Percentiles rank a stretch among this genome's conserved stretches.
These are phyloP conservation scores for Neurospora tetrasperma DNA, from an alignment of 495 filamentous ascomycete genomes.

Conservation along the genomic window DNA sequence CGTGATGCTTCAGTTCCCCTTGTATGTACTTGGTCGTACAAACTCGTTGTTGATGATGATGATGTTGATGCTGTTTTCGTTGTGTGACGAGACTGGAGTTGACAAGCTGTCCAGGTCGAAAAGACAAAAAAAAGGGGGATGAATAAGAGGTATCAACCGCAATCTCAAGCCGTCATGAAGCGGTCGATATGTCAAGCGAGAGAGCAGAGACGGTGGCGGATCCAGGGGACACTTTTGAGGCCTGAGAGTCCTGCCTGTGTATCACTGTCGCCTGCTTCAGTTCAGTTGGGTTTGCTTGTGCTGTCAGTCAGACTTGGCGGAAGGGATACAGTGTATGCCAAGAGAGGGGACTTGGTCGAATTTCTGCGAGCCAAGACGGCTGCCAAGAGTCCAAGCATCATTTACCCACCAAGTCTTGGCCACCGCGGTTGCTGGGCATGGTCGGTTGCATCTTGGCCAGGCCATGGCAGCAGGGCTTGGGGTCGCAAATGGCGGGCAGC, in stretches of 20 bases:
- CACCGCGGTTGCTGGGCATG: not conserved
- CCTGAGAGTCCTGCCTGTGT: not conserved
- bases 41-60: not conserved
- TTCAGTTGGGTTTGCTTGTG: not conserved
- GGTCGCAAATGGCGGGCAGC: not conserved
- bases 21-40: not conserved
- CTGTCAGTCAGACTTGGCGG: not conserved
- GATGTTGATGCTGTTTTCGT: no score
- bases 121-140: not conserved
- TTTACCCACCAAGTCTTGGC: not conserved
- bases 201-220: not conserved
- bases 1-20: not conserved
- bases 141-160: not conserved
- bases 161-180: not conserved
- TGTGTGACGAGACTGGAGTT: not conserved
- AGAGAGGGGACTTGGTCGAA: not conserved
- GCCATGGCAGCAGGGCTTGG: not conserved
- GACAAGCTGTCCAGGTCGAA: not conserved
- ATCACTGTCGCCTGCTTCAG: not conserved
- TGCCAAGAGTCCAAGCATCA: not conserved
- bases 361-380: not conserved
- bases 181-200: not conserved
- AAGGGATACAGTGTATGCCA: not conserved
- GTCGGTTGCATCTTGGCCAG: not conserved
- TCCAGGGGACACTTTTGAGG: not conserved